These are phyloP conservation scores for Discostella stelligeroides DNA, from an alignment of 108 stramenopile genomes.

Conservation along the genomic window DNA sequence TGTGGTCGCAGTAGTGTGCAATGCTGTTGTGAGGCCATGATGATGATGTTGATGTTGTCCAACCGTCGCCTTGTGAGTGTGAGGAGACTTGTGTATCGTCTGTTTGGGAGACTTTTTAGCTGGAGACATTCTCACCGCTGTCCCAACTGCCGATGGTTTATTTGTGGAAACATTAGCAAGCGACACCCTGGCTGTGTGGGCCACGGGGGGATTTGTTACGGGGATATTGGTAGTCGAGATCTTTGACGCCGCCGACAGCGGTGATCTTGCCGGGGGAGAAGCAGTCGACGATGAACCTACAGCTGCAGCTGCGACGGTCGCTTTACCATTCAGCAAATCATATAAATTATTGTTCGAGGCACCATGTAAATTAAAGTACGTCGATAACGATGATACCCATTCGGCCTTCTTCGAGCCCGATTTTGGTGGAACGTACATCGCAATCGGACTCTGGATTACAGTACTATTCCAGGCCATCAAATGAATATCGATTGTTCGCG, in stretches of 20 bases:
- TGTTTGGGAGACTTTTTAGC: conserved; percentile 8
- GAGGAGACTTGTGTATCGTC: not conserved
- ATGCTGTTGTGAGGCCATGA: conserved; percentile 2
- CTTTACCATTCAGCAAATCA: not conserved
- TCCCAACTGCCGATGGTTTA: too few relatives aligned
- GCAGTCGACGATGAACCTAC: not conserved
- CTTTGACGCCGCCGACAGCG: not conserved
- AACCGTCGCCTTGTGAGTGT: not conserved
- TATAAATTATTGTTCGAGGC: conserved; percentile 14
- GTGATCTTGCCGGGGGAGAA: not conserved
- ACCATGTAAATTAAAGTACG: conserved; percentile 5
- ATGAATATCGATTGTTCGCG: not conserved
- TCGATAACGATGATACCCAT: conserved; percentile 15
- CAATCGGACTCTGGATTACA: not conserved
- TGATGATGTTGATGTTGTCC: too few relatives aligned
- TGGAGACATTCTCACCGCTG: conserved; percentile 2
- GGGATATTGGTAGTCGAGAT: not conserved
- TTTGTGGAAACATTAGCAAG: too few relatives aligned
- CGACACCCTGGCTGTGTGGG: not conserved
- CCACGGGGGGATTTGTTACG: conserved; percentile 1
- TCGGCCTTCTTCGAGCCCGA: conserved; percentile 27
- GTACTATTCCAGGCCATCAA: not conserved
- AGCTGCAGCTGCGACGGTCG: not conserved
- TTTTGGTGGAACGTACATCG: conserved; percentile 18
- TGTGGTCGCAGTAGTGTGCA: conserved; percentile 6